Evolutionary conservation across 768 basidiomycete species (phyloP).

Genomic region (Suillus cothurnatus): DNA sequence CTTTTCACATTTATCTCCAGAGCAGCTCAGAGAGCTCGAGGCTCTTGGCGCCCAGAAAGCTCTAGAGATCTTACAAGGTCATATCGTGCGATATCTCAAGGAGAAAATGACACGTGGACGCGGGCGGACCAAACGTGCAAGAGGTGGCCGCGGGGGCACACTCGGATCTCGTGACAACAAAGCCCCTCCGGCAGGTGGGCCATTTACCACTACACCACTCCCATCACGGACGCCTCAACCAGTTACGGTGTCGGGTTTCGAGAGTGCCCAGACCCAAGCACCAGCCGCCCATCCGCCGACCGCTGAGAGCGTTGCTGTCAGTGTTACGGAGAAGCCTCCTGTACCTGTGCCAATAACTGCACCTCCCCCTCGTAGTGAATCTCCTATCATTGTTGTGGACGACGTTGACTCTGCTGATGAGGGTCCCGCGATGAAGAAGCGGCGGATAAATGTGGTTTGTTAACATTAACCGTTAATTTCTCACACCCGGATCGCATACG

Average conservation of each 20-base stretch:
- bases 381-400: slow-evolving; percentile 61
- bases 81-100: slow-evolving; percentile 85
- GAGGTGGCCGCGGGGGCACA: slow-evolving; percentile 11
- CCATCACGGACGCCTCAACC: slow-evolving; percentile 26
- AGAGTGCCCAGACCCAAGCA: slow-evolving; percentile 4
- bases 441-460: slow-evolving; percentile 34
- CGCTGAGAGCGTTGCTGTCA: slow-evolving; percentile 22
- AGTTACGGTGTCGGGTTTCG: slow-evolving; percentile 5
- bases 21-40: slow-evolving; percentile 76
- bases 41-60: slow-evolving; percentile 82
- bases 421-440: slow-evolving; percentile 57
- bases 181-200: slow-evolving; percentile 18
- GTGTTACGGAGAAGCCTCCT: slow-evolving; percentile 26
- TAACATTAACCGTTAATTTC: not conserved
- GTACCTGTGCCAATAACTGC: slow-evolving; percentile 36
- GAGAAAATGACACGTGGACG: slow-evolving; percentile 51
- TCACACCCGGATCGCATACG: not conserved
- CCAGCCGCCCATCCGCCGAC: slow-evolving; percentile 4
- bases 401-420: slow-evolving; percentile 56
- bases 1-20: slow-evolving; percentile 74
- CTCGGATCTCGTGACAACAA: slow-evolving; percentile 4
- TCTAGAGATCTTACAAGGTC: slow-evolving; percentile 76
- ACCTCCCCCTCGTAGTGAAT: slow-evolving; percentile 32
- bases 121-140: slow-evolving; percentile 22
- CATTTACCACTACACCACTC: slow-evolving; percentile 51